These are phyloP conservation scores for Nepenthes mirabilis DNA, from an alignment of 148 eudicot species.

Conservation along the genomic window DNA sequence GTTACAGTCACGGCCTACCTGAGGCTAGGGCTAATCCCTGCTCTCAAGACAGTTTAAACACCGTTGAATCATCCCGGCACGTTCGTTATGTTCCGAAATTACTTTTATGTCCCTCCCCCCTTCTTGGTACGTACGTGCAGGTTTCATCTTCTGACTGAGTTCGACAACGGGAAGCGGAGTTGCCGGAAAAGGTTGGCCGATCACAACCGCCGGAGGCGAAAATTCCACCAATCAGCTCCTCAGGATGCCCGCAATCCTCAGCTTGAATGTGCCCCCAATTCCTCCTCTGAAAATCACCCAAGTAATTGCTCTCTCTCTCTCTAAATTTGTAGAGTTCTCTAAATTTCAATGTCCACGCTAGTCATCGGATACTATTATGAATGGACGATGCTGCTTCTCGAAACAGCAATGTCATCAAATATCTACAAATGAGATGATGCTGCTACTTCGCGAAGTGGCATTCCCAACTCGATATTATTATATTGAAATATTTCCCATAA, in stretches of 20 bases:
- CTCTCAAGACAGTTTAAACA: too few relatives aligned
- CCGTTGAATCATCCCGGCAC: too few relatives aligned
- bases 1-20: neutral
- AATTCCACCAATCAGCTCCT: constrained; percentile 27
- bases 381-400: neutral
- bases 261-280: constrained; percentile 27
- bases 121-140: constrained; percentile 11
- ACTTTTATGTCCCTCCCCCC: neutral
- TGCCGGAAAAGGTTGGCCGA: constrained; percentile 92
- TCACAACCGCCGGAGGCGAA: constrained; percentile 80
- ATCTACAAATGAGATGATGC: neutral
- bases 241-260: constrained; percentile 31
- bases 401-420: too few relatives aligned
- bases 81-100: neutral
- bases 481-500: too few relatives aligned
- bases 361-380: neutral
- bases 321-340: neutral
- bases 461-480: too few relatives aligned
- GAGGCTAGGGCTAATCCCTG: too few relatives aligned
- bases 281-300: constrained; percentile 36
- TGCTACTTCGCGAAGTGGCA: too few relatives aligned
- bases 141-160: constrained; percentile 74
- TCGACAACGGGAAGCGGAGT: constrained; percentile 89
- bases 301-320: constrained; percentile 19
- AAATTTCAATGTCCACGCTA: neutral